Conservation (phyloP, 2,329 filamentous ascomycete species). For the Magnaporthiopsis incrustans region DNA sequence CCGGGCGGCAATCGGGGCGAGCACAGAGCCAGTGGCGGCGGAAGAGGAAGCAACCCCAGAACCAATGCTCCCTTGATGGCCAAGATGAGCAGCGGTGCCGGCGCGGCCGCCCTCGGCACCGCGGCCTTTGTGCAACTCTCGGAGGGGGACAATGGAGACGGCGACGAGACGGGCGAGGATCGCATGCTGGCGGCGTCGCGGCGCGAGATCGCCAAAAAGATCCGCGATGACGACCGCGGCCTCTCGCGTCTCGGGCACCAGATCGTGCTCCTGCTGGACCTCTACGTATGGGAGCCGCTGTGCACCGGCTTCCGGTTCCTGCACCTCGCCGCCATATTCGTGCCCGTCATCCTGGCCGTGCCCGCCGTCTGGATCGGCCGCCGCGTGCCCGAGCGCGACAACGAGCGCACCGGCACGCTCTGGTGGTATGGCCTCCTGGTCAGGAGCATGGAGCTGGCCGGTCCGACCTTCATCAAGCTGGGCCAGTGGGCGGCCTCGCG, state of each 20-base stretch:
- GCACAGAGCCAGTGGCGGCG: background rate
- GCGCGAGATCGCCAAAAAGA: conserved; percentile 63
- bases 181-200: conserved; percentile 82
- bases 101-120: conserved; percentile 39
- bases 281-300: conserved; percentile 74
- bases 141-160: conserved; percentile 41
- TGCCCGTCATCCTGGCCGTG: conserved; percentile 75
- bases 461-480: conserved; percentile 96
- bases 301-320: conserved; percentile 83
- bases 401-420: conserved; percentile 72
- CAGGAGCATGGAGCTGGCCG: conserved; percentile 81
- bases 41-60: background rate
- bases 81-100: conserved; percentile 11
- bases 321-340: conserved; percentile 79
- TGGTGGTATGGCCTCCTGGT: conserved; percentile 96
- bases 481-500: conserved; percentile 98
- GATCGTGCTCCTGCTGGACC: conserved; percentile 59
- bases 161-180: conserved; percentile 64
- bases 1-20: background rate
- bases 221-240: conserved; percentile 54
- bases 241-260: conserved; percentile 49
- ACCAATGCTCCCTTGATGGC: conserved; percentile 1
- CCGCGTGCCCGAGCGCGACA: conserved; percentile 53
- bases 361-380: conserved; percentile 74
- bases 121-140: conserved; percentile 51